Evolutionary conservation across 768 basidiomycete species (phyloP).

Genomic region (Roridomyces roridus): DNA sequence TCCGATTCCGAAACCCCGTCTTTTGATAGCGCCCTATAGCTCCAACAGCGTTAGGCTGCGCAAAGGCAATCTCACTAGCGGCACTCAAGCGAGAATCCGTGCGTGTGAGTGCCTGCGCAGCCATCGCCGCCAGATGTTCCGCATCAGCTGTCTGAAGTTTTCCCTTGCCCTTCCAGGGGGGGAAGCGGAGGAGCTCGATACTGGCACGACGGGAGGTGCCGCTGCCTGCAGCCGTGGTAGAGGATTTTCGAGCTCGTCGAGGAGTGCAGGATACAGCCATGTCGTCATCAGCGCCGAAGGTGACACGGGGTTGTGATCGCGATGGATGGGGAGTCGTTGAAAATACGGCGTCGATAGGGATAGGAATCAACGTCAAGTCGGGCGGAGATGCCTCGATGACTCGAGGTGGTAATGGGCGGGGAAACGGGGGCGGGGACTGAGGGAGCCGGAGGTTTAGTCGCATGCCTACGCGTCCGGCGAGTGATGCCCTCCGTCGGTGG

Average conservation of each 20-base stretch:
- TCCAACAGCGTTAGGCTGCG: not conserved
- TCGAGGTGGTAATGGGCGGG: too few species aligned
- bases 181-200: not conserved
- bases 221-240: too few species aligned
- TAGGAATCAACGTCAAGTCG: too few species aligned
- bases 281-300: not conserved
- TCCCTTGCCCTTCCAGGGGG: conserved; percentile 6
- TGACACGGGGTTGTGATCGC: too few species aligned
- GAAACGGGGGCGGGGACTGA: too few species aligned
- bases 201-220: not conserved
- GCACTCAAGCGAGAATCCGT: conserved; percentile 3
- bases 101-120: not conserved
- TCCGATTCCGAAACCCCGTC: too few species aligned
- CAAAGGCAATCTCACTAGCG: conserved; percentile 6
- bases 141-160: not conserved
- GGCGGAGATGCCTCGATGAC: too few species aligned
- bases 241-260: too few species aligned
- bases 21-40: not conserved
- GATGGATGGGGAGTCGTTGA: too few species aligned
- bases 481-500: not conserved
- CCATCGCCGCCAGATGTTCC: not conserved
- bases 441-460: too few species aligned
- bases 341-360: too few species aligned
- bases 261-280: too few species aligned
- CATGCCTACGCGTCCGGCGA: not conserved